Conservation (phyloP, 2,329 filamentous ascomycete genomes). For the Lasiodiplodia theobromae region DNA sequence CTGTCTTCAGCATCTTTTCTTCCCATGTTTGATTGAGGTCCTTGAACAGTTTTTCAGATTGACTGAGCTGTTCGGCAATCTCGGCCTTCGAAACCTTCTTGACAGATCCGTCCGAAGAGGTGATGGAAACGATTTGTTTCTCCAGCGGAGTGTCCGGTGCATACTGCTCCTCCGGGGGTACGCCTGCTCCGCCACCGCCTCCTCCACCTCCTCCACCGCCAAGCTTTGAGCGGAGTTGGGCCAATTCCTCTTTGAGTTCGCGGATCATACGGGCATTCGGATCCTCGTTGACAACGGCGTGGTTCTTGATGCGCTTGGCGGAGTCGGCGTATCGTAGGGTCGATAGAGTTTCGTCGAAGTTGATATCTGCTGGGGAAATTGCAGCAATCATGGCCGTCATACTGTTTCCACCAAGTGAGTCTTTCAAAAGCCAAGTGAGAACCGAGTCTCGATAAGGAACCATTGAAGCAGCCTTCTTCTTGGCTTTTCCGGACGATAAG, state of each 20-base stretch:
- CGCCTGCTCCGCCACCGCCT: slow-evolving; percentile 46
- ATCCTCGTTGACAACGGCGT: slow-evolving; percentile 98
- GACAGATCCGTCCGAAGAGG: slow-evolving; percentile 79
- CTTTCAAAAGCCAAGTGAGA: slow-evolving; percentile 94
- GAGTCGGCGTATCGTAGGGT: slow-evolving; percentile 96
- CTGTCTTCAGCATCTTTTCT: slow-evolving; percentile 91
- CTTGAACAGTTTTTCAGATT: slow-evolving; percentile 94
- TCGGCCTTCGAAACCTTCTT: slow-evolving; percentile 99
- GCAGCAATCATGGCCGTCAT: slow-evolving; percentile 99
- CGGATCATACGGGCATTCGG: slow-evolving; percentile 98
- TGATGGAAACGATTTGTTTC: slow-evolving; percentile 95
- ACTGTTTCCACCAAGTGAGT: slow-evolving; percentile 96
- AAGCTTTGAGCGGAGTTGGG: slow-evolving; percentile 85
- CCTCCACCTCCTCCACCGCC: slow-evolving; percentile 54
- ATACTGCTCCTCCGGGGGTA: slow-evolving; percentile 80
- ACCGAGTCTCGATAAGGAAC: slow-evolving; percentile 98
- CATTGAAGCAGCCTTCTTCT: slow-evolving; percentile 78
- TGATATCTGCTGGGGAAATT: slow-evolving; percentile 97
- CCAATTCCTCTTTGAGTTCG: slow-evolving; percentile 93
- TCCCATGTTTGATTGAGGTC: slow-evolving; percentile 99
- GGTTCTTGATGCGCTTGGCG: slow-evolving; percentile 99
- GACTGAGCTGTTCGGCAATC: slow-evolving; percentile 93
- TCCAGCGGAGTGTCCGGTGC: slow-evolving; percentile 91
- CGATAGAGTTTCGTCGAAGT: slow-evolving; percentile 96
- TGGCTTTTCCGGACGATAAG: slow-evolving; percentile 79